Percentiles rank a stretch among this genome's conserved stretches.
These are phyloP conservation scores for Agroathelia rolfsii DNA, from an alignment of 1,284 basidiomycete genomes.

Conservation along the genomic window DNA sequence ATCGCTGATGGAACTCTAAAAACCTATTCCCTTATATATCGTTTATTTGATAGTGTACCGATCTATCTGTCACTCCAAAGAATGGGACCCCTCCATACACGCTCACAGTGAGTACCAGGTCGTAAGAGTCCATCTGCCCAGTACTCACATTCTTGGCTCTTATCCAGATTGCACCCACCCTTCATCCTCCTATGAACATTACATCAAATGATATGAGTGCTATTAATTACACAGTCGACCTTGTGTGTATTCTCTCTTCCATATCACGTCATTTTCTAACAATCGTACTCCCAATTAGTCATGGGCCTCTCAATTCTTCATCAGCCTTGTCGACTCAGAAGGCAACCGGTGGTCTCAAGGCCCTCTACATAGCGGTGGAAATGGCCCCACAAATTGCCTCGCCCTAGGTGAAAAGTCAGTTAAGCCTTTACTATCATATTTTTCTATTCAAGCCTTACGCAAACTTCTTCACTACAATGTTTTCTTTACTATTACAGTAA, in stretches of 20 bases:
- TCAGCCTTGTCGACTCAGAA: slow-evolving; percentile 40
- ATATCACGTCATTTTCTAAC: slow-evolving; percentile 38
- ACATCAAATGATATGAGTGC: slow-evolving; percentile 30
- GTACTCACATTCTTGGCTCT: background rate
- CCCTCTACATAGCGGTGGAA: slow-evolving; percentile 37
- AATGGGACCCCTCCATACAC: slow-evolving; percentile 53
- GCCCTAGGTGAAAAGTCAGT: slow-evolving; percentile 12
- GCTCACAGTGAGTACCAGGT: slow-evolving; percentile 35
- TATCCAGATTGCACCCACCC: slow-evolving; percentile 41
- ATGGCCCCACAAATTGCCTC: slow-evolving; percentile 25
- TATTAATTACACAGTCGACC: slow-evolving; percentile 47
- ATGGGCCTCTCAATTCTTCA: slow-evolving; percentile 46
- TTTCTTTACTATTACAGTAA: slow-evolving; percentile 1
- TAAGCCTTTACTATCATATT: background rate
- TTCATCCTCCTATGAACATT: slow-evolving; percentile 51
- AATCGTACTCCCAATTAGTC: slow-evolving; percentile 50
- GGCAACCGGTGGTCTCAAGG: slow-evolving; percentile 46
- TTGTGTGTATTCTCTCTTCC: no score
- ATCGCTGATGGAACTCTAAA: background rate
- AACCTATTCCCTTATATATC: background rate
- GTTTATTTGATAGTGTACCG: slow-evolving; percentile 33
- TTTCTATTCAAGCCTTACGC: slow-evolving; percentile 6
- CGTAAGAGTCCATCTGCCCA: slow-evolving; percentile 1
- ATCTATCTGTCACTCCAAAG: slow-evolving; percentile 38
- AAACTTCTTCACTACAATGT: slow-evolving; percentile 16